Evolutionary conservation across 768 basidiomycete genomes (phyloP), one percentile per base, ranked within the genome.

Genomic region (Dioszegia hungarica): DNA sequence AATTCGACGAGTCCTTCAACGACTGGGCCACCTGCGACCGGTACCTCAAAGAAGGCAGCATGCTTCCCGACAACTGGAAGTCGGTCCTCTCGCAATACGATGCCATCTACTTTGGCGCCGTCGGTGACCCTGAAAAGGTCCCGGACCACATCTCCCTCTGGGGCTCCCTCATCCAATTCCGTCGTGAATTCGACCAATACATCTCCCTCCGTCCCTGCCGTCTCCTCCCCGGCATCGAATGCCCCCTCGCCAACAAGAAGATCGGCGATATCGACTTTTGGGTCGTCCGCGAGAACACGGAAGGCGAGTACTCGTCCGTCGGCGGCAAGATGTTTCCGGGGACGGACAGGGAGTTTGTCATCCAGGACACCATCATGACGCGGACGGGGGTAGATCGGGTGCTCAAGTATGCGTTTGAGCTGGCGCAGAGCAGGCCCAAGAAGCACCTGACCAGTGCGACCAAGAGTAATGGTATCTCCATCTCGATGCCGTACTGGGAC

Each of bases 71-170:
- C 11, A 57, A 62, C 45, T 66, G 67, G 58, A 63, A 70, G 47
- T 57, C 59, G 10, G 54, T 36, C 25, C 60, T 72, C 22, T 40
- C 56, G 8, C 34, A 54, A 38, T 65, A 59, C 56, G 72, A 74
- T 41, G 67, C 72, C 11, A 73, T 73, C 56, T 66, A 64, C 60
- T 73, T 82, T 64, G 82, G 81, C 12, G 72, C 71, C 50, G 81
- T 82, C 31, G 81, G 80, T 0, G 79, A 79, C 67, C 81, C 81
- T 20, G 31, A 17, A 2, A 73, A 75, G 17, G 81, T 82, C 5
- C 81, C 82, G 33, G 82, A 83, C 72, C 82, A 83, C 57, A 79
- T 83, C 58, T 82, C 81, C n/a, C 74, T 83, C 34, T 83, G 82
- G 82, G 80, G 79, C n/a, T 79, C 80, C 20, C 68, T 81, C 28